Evolutionary conservation across 345 rosid genomes (phyloP).

Genomic region (Pistacia atlantica): DNA sequence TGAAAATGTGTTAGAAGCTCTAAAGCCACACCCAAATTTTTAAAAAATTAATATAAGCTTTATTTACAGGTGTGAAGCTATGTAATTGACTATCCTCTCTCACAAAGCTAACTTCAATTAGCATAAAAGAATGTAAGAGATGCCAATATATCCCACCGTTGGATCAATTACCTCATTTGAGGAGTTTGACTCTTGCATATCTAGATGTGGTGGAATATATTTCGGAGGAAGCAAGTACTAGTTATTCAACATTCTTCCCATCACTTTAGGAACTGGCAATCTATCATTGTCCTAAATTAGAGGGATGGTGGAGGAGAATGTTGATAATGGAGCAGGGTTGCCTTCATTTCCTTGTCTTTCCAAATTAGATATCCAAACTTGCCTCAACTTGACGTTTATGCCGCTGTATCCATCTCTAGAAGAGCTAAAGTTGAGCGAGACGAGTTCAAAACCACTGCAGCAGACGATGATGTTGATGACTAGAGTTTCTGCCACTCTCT

Average conservation of each 20-base stretch:
- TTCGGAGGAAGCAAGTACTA: neutral
- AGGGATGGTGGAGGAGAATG: neutral
- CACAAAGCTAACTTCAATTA: neutral
- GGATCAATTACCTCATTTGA: neutral
- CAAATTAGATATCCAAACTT: too few relatives aligned
- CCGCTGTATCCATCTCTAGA: too few relatives aligned
- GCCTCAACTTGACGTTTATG: too few relatives aligned
- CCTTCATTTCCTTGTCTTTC: too few relatives aligned
- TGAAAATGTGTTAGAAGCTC: too few relatives aligned
- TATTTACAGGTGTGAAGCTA: neutral
- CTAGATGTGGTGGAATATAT: neutral
- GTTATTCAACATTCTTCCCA: slow-evolving; percentile 5
- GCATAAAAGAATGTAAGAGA: neutral
- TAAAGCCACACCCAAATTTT: neutral
- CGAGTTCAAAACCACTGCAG: neutral
- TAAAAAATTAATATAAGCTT: neutral
- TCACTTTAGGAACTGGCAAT: neutral
- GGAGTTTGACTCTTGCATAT: neutral
- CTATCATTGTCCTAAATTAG: neutral
- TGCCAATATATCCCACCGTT: neutral
- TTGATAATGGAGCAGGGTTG: neutral
- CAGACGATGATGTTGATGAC: neutral
- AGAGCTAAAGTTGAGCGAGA: neutral
- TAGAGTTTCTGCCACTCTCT: neutral
- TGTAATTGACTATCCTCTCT: neutral